A percentile compares a stretch with the other conserved stretches of the same genome.
phyloP scores from a whole-genome alignment of 2,329 filamentous ascomycete genomes.

The Uncinocarpus reesii region DNA sequence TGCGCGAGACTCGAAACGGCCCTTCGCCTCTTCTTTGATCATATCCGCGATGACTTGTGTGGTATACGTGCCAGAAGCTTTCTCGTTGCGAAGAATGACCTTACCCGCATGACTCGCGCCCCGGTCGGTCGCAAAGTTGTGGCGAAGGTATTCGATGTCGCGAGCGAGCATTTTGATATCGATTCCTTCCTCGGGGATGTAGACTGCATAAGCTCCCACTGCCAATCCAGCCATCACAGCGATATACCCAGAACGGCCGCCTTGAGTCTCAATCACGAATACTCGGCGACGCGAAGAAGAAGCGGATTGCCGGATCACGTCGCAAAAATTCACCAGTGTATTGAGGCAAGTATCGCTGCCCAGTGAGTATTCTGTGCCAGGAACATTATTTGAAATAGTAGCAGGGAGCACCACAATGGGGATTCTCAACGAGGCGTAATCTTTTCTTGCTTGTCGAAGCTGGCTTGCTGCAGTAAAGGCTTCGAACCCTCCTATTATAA shows the following conservation, averaged over 20 bases:
- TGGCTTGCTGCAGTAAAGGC: constrained; percentile 88
- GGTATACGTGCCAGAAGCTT: constrained; percentile 77
- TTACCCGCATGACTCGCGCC: constrained; percentile 85
- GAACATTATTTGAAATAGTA: constrained; percentile 98
- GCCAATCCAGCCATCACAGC: constrained; percentile 80
- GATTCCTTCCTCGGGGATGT: constrained; percentile 94
- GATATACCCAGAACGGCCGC: constrained; percentile 85
- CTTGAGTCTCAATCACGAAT: constrained; percentile 97
- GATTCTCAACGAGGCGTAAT: constrained; percentile 80
- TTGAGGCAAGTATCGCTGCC: constrained; percentile 96
- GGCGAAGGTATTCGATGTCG: constrained; percentile 80
- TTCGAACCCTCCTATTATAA: constrained; percentile 90
- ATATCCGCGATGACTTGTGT: constrained; percentile 92
- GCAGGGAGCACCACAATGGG: constrained; percentile 84
- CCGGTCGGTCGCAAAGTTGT: constrained; percentile 73
- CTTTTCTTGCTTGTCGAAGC: constrained; percentile 64
- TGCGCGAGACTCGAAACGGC: constrained; percentile 83
- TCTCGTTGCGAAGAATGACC: constrained; percentile 93
- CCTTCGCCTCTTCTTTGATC: constrained; percentile 84
- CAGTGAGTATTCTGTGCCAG: constrained; percentile 91
- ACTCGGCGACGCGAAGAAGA: constrained; percentile 86
- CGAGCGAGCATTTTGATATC: constrained; percentile 82
- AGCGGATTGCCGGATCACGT: constrained; percentile 94
- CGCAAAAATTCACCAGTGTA: constrained; percentile 86
- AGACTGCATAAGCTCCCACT: constrained; percentile 87